These are phyloP conservation scores for Flueggea neowawraea DNA, from an alignment of 441 rosid genomes.

Conservation along the genomic window DNA sequence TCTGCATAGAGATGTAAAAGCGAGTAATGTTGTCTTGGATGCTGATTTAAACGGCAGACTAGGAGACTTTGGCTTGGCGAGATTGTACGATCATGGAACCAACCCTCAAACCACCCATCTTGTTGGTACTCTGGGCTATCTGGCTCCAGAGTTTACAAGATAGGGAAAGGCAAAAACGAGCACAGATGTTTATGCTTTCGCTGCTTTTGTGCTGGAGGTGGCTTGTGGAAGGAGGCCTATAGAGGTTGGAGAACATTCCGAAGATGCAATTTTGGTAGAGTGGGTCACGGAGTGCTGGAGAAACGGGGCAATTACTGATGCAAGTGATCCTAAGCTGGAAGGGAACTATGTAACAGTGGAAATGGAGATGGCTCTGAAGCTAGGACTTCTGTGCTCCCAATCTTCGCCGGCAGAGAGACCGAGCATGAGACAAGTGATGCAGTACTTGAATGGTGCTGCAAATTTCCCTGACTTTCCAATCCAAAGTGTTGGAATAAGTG, in stretches of 20 bases:
- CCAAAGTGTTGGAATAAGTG: too few species aligned
- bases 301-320: slow-evolving; percentile 31
- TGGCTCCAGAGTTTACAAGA: slow-evolving; percentile 44
- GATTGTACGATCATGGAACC: slow-evolving; percentile 26
- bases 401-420: slow-evolving; percentile 35
- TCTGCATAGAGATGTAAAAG: slow-evolving; percentile 41
- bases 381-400: slow-evolving; percentile 50
- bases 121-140: slow-evolving; percentile 35
- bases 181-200: slow-evolving; percentile 63
- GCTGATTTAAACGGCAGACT: slow-evolving; percentile 27
- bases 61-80: slow-evolving; percentile 43
- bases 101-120: slow-evolving; percentile 19
- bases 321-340: slow-evolving; percentile 43
- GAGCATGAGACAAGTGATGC: slow-evolving; percentile 41
- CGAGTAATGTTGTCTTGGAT: slow-evolving; percentile 29
- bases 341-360: slow-evolving; percentile 35
- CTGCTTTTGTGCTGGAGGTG: slow-evolving; percentile 58
- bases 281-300: slow-evolving; percentile 48
- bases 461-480: slow-evolving; percentile 20
- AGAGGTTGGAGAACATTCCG: slow-evolving; percentile 17
- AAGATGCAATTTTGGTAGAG: slow-evolving; percentile 34
- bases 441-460: slow-evolving; percentile 37
- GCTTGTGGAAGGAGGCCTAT: slow-evolving; percentile 62
- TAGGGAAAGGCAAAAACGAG: slow-evolving; percentile 46
- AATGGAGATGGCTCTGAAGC: slow-evolving; percentile 48